Evolutionary conservation across 495 filamentous ascomycete species (phyloP).

Genomic region (Lepidopterella palustris): DNA sequence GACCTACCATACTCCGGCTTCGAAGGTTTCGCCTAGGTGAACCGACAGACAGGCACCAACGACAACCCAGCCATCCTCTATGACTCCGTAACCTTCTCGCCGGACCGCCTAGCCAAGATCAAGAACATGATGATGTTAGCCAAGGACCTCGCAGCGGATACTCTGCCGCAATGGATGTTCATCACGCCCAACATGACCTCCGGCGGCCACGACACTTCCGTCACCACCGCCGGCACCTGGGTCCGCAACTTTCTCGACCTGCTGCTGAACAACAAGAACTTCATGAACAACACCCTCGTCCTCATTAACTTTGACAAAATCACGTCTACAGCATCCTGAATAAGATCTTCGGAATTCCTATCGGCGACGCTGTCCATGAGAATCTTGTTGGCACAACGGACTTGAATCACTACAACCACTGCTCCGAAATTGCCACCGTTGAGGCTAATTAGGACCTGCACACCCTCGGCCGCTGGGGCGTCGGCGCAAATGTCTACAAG

Average conservation of each 20-base stretch:
- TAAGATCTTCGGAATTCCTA: constrained; percentile 36
- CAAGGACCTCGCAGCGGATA: constrained; percentile 23
- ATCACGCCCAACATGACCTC: constrained; percentile 36
- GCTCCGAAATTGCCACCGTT: constrained; percentile 34
- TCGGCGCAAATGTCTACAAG: constrained; percentile 36
- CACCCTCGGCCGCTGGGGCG: constrained; percentile 37
- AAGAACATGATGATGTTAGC: constrained; percentile 34
- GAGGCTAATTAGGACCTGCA: constrained; percentile 34
- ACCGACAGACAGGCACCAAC: constrained; percentile 37
- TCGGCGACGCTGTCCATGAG: constrained; percentile 31
- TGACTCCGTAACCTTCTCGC: constrained; percentile 27
- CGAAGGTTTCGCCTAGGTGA: constrained; percentile 29
- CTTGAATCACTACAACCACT: constrained; percentile 35
- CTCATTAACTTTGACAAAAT: constrained; percentile 43
- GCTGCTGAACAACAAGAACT: constrained; percentile 34
- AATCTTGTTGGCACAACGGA: constrained; percentile 31
- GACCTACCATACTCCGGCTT: constrained; percentile 37
- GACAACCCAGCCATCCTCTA: constrained; percentile 35
- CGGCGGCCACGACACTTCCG: constrained; percentile 34
- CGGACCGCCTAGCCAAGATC: constrained; percentile 26
- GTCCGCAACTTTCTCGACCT: constrained; percentile 34
- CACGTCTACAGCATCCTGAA: constrained; percentile 35
- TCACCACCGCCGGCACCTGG: constrained; percentile 32
- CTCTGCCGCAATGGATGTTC: constrained; percentile 35
- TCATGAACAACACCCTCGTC: constrained; percentile 42